A percentile compares a stretch with the other conserved stretches of the same genome.
These are phyloP conservation scores for Cladosporium halotolerans DNA, from an alignment of 2,329 filamentous ascomycete species.

Conservation along the genomic window DNA sequence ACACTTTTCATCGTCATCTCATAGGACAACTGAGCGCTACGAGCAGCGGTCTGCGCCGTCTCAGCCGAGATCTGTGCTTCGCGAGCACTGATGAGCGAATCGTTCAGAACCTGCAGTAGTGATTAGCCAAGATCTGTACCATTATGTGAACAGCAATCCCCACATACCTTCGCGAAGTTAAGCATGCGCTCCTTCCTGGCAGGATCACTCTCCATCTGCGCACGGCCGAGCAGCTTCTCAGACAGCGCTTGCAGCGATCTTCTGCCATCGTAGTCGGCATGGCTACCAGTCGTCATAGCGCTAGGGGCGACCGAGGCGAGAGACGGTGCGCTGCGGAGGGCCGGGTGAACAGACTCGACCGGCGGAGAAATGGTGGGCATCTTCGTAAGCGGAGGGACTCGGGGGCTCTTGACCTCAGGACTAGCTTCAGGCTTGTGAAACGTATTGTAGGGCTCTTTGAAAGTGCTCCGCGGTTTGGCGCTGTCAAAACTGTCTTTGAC, in stretches of 20 bases:
- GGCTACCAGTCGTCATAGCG: neutral
- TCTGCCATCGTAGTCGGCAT: conserved; percentile 6
- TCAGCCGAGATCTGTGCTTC: conserved; percentile 24
- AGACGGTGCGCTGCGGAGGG: conserved; percentile 1
- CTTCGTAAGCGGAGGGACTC: conserved; percentile 1
- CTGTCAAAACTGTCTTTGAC: conserved; percentile 4
- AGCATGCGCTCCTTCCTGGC: conserved; percentile 19
- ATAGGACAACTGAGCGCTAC: conserved; percentile 20
- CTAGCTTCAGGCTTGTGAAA: conserved; percentile 1
- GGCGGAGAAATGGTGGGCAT: conserved; percentile 12
- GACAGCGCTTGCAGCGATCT: conserved; percentile 7
- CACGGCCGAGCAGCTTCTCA: conserved; percentile 7
- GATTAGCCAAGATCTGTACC: neutral
- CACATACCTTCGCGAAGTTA: conserved; percentile 21
- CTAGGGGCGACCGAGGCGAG: neutral
- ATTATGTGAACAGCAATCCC: neutral
- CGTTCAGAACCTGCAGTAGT: conserved; percentile 18
- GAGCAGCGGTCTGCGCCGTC: conserved; percentile 21
- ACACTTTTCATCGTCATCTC: conserved; percentile 24
- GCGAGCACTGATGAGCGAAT: conserved; percentile 21
- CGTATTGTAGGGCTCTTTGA: neutral
- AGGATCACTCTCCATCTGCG: conserved; percentile 13
- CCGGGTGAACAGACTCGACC: conserved; percentile 9
- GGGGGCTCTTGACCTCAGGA: neutral
- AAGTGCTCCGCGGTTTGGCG: neutral